phyloP scores from a whole-genome alignment of 805 yeast genomes.

The Teunomyces gatunensis region DNA sequence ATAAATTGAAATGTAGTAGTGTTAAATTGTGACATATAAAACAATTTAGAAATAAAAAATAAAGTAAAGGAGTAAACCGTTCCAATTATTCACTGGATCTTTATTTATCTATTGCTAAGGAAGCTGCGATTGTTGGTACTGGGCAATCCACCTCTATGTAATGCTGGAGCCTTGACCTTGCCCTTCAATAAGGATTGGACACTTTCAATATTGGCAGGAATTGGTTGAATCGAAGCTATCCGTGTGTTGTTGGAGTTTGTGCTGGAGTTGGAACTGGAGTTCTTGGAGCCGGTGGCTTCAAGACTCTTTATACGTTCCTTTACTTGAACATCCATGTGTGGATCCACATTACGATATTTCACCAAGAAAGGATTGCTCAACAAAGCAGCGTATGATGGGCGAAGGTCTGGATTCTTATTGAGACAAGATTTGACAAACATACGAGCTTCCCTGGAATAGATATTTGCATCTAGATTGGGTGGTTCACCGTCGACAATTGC shows the following conservation, averaged over 20 bases:
- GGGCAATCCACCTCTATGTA: constrained; percentile 41
- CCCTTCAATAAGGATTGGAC: constrained; percentile 39
- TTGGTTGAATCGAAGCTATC: constrained; percentile 5
- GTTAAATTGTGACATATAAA: neutral
- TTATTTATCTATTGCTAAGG: constrained; percentile 3
- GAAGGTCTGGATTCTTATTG: constrained; percentile 71
- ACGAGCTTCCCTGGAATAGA: constrained; percentile 71
- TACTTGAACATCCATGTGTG: constrained; percentile 31
- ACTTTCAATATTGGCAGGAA: constrained; percentile 24
- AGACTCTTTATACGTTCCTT: constrained; percentile 15
- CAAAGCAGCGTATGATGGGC: constrained; percentile 79
- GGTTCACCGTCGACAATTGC: constrained; percentile 68
- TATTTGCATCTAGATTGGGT: constrained; percentile 20
- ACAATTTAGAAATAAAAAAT: neutral
- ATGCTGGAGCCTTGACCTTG: constrained; percentile 43
- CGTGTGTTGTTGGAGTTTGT: constrained; percentile 6
- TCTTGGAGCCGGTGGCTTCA: constrained; percentile 19
- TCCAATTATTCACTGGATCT: neutral
- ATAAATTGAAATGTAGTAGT: neutral
- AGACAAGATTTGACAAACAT: constrained; percentile 76
- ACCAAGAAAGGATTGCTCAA: constrained; percentile 82
- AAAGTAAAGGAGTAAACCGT: too few species aligned
- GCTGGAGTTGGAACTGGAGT: constrained; percentile 13
- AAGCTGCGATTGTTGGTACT: constrained; percentile 12
- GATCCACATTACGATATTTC: constrained; percentile 40